These are phyloP conservation scores for Mucuna pruriens DNA, from an alignment of 306 rosid species.

Conservation along the genomic window DNA sequence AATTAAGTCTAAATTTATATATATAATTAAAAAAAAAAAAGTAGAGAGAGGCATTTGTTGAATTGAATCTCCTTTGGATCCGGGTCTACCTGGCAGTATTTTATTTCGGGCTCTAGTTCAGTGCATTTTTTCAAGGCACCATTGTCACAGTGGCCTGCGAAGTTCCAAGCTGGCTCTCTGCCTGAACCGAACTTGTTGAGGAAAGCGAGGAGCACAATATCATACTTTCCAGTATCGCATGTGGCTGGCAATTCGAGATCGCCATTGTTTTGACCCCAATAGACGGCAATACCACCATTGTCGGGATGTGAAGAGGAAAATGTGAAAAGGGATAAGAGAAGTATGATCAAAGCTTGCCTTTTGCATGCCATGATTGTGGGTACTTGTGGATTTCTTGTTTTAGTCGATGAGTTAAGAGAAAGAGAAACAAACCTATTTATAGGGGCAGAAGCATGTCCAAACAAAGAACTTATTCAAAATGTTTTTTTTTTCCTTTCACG, in stretches of 20 bases:
- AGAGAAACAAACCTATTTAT: not conserved
- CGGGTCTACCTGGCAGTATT: not conserved
- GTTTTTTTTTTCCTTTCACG: too few species aligned
- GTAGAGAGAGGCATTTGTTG: too few species aligned
- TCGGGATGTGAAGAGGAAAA: not conserved
- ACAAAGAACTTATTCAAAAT: too few species aligned
- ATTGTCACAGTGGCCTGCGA: conserved; percentile 52
- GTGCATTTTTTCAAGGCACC: not conserved
- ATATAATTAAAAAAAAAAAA: too few species aligned
- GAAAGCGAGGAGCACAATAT: conserved; percentile 49
- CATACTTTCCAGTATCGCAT: conserved; percentile 50
- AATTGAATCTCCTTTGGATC: too few species aligned
- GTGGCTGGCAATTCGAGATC: conserved; percentile 47
- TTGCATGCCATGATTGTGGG: not conserved
- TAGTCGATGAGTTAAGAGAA: not conserved
- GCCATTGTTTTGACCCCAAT: conserved; percentile 17
- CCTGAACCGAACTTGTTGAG: conserved; percentile 50
- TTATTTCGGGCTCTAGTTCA: not conserved
- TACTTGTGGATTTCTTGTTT: not conserved
- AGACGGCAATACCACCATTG: conserved; percentile 41
- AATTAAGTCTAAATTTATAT: too few species aligned
- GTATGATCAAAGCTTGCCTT: not conserved
- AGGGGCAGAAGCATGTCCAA: not conserved
- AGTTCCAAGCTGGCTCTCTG: conserved; percentile 35
- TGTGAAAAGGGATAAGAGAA: not conserved